Evolutionary conservation across 192 early-diverging fungal species (phyloP).

Genomic region (Funneliformis mosseae): DNA sequence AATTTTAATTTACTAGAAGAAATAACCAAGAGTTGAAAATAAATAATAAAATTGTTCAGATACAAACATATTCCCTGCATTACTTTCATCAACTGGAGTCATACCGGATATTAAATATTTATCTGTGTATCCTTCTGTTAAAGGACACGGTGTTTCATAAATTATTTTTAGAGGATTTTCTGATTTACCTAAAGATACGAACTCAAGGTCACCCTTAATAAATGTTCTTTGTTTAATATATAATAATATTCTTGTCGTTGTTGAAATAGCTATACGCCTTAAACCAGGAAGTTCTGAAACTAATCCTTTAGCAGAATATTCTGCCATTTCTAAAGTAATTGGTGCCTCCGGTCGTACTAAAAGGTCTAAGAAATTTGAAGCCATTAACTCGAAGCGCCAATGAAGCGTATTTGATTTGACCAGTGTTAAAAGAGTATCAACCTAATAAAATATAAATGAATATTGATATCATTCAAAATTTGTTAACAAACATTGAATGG

Average conservation of each 20-base stretch:
- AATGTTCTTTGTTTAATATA: slow-evolving; percentile 72
- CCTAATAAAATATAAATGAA: background rate
- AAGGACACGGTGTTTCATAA: slow-evolving; percentile 41
- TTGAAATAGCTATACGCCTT: slow-evolving; percentile 64
- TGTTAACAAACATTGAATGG: background rate
- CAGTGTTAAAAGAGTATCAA: slow-evolving; percentile 59
- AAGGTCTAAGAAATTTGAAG: slow-evolving; percentile 78
- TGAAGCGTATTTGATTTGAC: slow-evolving; percentile 65
- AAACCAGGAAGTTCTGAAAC: slow-evolving; percentile 75
- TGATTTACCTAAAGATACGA: slow-evolving; percentile 44
- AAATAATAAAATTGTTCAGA: background rate
- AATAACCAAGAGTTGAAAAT: background rate
- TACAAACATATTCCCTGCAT: slow-evolving; percentile 40
- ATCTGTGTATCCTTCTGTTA: slow-evolving; percentile 43
- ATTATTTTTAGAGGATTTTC: slow-evolving; percentile 47
- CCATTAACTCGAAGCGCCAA: slow-evolving; percentile 83
- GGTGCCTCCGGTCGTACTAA: slow-evolving; percentile 63
- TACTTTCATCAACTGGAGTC: slow-evolving; percentile 37
- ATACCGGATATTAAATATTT: slow-evolving; percentile 41
- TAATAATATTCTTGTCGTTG: slow-evolving; percentile 63
- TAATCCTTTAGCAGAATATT: slow-evolving; percentile 61
- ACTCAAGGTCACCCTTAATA: slow-evolving; percentile 50
- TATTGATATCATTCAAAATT: background rate
- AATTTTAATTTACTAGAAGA: background rate
- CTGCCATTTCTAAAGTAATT: slow-evolving; percentile 55